Evolutionary conservation across 1,284 basidiomycete species (phyloP).

Genomic region (Moesziomyces sp.): DNA sequence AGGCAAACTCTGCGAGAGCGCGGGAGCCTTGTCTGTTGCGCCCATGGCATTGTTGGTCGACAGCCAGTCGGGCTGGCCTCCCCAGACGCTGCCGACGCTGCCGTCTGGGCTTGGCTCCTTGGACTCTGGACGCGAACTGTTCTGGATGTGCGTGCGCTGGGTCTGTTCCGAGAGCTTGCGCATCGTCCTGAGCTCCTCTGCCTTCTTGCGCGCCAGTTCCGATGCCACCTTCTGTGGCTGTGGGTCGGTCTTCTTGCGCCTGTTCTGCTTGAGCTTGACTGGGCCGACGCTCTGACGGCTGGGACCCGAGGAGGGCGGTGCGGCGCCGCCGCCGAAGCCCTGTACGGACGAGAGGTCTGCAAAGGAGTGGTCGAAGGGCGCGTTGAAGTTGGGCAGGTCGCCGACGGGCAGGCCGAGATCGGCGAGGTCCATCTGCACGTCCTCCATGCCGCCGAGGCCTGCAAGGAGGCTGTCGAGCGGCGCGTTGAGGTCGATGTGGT

Average conservation of each 20-base stretch:
- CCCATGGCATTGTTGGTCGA: constrained; percentile 18
- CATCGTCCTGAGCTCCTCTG: constrained; percentile 36
- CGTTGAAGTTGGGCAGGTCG: constrained; percentile 42
- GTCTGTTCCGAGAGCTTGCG: constrained; percentile 46
- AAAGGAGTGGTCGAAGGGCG: constrained; percentile 38
- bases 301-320: constrained; percentile 11
- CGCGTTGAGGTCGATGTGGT: constrained; percentile 52
- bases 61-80: constrained; percentile 33
- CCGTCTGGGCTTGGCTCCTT: constrained; percentile 34
- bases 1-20: constrained; percentile 25
- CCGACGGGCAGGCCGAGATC: constrained; percentile 32
- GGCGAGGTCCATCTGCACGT: constrained; percentile 46
- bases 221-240: constrained; percentile 38
- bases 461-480: constrained; percentile 48
- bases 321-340: not conserved
- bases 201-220: constrained; percentile 42
- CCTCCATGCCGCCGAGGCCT: constrained; percentile 46
- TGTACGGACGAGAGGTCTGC: constrained; percentile 9
- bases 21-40: constrained; percentile 1
- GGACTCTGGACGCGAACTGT: constrained; percentile 24
- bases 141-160: constrained; percentile 46
- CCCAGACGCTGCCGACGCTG: constrained; percentile 25
- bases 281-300: constrained; percentile 17
- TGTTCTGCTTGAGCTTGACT: constrained; percentile 36
- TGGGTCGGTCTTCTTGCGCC: constrained; percentile 43